Conservation (phyloP, 768 basidiomycete genomes). For the Tulasnella sp. region DNA sequence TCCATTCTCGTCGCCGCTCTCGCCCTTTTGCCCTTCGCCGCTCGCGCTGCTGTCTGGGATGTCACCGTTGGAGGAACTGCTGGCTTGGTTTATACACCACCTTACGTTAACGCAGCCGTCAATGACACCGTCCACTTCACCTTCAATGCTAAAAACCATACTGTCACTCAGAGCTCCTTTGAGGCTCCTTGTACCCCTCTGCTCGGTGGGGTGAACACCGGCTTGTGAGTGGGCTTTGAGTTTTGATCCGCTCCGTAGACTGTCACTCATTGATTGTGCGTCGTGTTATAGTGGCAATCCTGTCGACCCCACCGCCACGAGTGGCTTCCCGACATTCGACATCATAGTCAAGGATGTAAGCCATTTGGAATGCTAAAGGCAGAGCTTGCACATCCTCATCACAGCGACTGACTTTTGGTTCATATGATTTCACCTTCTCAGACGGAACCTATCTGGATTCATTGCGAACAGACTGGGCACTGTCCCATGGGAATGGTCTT, state of each 20-base stretch:
- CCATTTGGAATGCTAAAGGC: too few relatives aligned
- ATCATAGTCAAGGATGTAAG: conserved; percentile 14
- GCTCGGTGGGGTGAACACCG: conserved; percentile 15
- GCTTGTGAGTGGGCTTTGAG: conserved; percentile 15
- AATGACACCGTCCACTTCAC: conserved; percentile 2
- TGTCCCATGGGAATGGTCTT: too few relatives aligned
- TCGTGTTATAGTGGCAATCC: conserved; percentile 8
- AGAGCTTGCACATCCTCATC: too few relatives aligned
- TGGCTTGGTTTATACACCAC: conserved; percentile 2
- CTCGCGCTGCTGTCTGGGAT: too few relatives aligned
- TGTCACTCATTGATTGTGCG: not conserved
- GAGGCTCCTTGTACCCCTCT: not conserved
- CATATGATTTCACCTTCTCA: too few relatives aligned
- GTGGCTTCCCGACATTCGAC: conserved; percentile 9
- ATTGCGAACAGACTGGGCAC: too few relatives aligned
- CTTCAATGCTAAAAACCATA: conserved; percentile 11
- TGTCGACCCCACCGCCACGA: not conserved
- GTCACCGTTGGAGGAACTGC: conserved; percentile 7
- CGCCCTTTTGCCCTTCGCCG: too few relatives aligned
- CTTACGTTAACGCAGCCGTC: not conserved
- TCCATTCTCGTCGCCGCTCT: too few relatives aligned
- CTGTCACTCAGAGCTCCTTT: conserved; percentile 11
- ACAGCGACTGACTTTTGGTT: too few relatives aligned
- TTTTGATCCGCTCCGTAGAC: not conserved
- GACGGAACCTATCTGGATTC: too few relatives aligned